Conservation (phyloP, 2,329 filamentous ascomycete genomes). For the Diaporthe helianthi region DNA sequence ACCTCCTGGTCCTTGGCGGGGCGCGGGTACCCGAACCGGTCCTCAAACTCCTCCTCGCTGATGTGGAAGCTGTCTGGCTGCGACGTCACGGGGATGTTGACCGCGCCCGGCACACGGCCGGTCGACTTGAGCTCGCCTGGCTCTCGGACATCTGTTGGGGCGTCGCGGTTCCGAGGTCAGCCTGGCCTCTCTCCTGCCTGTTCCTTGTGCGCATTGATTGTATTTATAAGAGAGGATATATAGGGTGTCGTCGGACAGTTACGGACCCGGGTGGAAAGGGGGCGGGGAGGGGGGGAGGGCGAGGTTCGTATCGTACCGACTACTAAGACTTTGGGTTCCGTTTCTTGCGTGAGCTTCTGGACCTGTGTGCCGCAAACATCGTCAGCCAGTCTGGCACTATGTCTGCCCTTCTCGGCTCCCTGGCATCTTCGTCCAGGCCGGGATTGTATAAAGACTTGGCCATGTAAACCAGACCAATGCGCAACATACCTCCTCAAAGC, state of each 20-base stretch:
- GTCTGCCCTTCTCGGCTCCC: not conserved
- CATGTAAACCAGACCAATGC: not conserved
- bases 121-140: conserved; percentile 68
- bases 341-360: conserved; percentile 45
- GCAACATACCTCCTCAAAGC: conserved; percentile 51
- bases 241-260: not conserved
- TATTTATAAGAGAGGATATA: not conserved
- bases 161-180: not conserved
- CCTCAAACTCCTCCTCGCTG: conserved; percentile 78
- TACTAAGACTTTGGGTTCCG: conserved; percentile 48
- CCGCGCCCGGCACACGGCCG: conserved; percentile 78
- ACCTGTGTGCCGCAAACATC: conserved; percentile 43
- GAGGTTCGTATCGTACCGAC: conserved; percentile 49
- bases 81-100: conserved; percentile 82
- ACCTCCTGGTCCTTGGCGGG: conserved; percentile 64
- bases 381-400: not conserved
- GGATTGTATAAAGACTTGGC: not conserved
- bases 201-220: not conserved
- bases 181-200: not conserved
- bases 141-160: conserved; percentile 71
- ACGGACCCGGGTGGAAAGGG: not conserved
- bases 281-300: not conserved
- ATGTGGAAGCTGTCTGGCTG: conserved; percentile 83
- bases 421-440: not conserved
- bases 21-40: conserved; percentile 79